A percentile compares a stretch with the other conserved stretches of the same genome.
Evolutionary conservation across 1,139 yeast genomes (phyloP).

Genomic region (Yamadazyma dushanensis): DNA sequence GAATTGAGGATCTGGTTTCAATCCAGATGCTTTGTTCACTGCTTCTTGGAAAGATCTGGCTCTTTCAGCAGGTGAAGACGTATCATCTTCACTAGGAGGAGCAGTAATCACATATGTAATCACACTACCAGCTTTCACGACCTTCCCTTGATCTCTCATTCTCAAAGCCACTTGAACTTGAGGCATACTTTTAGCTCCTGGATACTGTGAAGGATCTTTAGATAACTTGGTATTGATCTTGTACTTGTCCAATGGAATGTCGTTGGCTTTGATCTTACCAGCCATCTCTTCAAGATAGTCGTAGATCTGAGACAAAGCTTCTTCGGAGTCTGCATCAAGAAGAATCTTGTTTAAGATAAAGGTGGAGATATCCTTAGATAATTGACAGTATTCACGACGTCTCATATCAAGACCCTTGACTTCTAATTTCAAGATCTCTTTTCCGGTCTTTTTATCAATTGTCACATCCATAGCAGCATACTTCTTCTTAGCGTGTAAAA

Average conservation of each 20-base stretch:
- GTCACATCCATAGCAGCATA: constrained; percentile 84
- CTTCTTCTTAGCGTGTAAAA: constrained; percentile 95
- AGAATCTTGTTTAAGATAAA: constrained; percentile 72
- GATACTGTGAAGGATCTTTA: constrained; percentile 72
- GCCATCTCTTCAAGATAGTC: constrained; percentile 66
- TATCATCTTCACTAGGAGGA: constrained; percentile 34
- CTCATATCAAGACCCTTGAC: constrained; percentile 97
- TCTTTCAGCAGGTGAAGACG: constrained; percentile 59
- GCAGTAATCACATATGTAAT: constrained; percentile 80
- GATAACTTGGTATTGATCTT: constrained; percentile 74
- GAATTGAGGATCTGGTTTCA: constrained; percentile 72
- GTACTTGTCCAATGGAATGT: constrained; percentile 63
- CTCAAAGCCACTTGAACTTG: constrained; percentile 91
- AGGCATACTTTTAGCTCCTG: constrained; percentile 83
- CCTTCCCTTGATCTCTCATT: constrained; percentile 75
- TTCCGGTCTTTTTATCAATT: constrained; percentile 48
- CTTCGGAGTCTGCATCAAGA: constrained; percentile 75
- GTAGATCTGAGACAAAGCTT: constrained; percentile 71
- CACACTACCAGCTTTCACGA: constrained; percentile 86
- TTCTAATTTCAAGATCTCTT: constrained; percentile 61
- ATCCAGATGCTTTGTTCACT: constrained; percentile 46
- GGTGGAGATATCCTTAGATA: constrained; percentile 85
- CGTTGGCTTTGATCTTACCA: constrained; percentile 56
- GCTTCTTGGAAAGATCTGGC: constrained; percentile 80
- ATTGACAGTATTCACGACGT: constrained; percentile 93